Evolutionary conservation across 1,139 yeast species (phyloP).

Genomic region (Diutina neorugosa): DNA sequence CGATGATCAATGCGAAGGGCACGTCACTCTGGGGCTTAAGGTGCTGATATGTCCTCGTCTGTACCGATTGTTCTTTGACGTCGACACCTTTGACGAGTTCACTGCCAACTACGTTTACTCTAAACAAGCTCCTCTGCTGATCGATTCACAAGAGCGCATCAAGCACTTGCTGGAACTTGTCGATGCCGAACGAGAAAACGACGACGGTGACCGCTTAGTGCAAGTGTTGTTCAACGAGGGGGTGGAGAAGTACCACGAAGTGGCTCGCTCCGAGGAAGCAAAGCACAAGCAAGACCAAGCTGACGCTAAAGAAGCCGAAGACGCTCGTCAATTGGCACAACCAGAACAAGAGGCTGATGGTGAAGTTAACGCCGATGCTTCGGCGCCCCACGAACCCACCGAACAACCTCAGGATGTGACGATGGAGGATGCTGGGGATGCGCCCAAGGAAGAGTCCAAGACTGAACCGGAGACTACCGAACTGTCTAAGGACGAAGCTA

Average conservation of each 20-base stretch:
- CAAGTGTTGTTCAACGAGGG: constrained; percentile 23
- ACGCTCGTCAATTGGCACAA: background rate
- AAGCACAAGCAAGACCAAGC: background rate
- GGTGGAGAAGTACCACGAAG: constrained; percentile 16
- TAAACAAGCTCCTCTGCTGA: background rate
- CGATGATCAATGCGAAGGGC: constrained; percentile 55
- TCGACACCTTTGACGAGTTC: constrained; percentile 74
- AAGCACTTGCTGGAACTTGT: background rate
- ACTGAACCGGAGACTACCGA: background rate
- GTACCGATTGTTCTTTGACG: constrained; percentile 71
- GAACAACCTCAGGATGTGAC: too few relatives aligned
- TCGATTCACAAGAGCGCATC: background rate
- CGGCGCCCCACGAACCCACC: too few relatives aligned
- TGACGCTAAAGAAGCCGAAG: background rate
- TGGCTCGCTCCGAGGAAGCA: background rate
- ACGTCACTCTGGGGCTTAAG: constrained; percentile 58
- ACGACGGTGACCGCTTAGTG: constrained; percentile 20
- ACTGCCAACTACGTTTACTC: constrained; percentile 40
- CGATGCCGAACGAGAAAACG: constrained; percentile 5
- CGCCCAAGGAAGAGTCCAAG: too few relatives aligned
- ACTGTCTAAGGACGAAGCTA: background rate
- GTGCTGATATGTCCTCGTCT: constrained; percentile 74
- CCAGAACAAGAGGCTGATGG: too few relatives aligned
- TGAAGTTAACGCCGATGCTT: background rate
- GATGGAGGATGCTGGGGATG: too few relatives aligned